These are phyloP conservation scores for Fusarium drepaniforme DNA, from an alignment of 2,329 filamentous ascomycete genomes.

Conservation along the genomic window DNA sequence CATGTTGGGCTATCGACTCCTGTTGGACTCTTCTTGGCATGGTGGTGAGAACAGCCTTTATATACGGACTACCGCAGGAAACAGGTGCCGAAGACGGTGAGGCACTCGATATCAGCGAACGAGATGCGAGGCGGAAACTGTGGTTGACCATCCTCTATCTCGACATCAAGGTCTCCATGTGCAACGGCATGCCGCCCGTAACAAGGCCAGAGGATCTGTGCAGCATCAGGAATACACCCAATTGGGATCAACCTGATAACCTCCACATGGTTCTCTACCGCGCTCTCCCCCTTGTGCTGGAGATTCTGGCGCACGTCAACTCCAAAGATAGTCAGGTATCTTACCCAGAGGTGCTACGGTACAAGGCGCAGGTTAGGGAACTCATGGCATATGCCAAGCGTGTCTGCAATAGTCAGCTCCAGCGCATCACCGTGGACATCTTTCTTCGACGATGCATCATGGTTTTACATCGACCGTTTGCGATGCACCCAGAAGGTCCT, in stretches of 20 bases:
- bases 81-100: conserved; percentile 41
- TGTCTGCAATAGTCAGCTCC: conserved; percentile 46
- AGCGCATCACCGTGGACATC: conserved; percentile 51
- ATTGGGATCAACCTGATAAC: conserved; percentile 45
- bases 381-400: conserved; percentile 48
- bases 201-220: conserved; percentile 49
- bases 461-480: conserved; percentile 52
- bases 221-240: conserved; percentile 39
- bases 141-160: conserved; percentile 53
- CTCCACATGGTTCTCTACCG: conserved; percentile 49
- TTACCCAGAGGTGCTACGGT: conserved; percentile 49
- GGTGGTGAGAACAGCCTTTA: conserved; percentile 50
- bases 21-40: conserved; percentile 51
- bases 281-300: conserved; percentile 48
- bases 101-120: conserved; percentile 40
- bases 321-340: conserved; percentile 47
- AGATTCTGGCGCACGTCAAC: conserved; percentile 49
- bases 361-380: conserved; percentile 49
- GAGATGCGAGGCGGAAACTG: conserved; percentile 45
- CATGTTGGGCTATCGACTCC: conserved; percentile 53
- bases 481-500: conserved; percentile 49
- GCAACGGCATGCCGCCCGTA: conserved; percentile 51
- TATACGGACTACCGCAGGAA: conserved; percentile 51
- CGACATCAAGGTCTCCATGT: conserved; percentile 52
- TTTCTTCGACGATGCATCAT: conserved; percentile 51